These are phyloP conservation scores for Pythium plurisporium DNA, from an alignment of 352 stramenopile species.

Conservation along the genomic window DNA sequence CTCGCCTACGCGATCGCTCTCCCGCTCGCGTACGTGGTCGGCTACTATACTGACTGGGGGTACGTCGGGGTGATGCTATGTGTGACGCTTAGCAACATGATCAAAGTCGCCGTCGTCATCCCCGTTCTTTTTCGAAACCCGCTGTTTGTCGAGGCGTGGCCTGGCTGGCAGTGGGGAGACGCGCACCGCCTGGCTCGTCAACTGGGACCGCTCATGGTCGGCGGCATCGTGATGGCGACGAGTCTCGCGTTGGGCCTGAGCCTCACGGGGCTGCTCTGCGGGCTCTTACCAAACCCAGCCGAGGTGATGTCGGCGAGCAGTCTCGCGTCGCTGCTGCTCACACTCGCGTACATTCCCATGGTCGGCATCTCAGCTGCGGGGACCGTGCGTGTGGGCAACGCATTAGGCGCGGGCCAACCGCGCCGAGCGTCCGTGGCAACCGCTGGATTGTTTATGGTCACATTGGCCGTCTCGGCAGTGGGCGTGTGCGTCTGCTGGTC, in stretches of 20 bases:
- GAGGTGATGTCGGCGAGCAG: constrained; percentile 46
- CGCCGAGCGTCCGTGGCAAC: constrained; percentile 38
- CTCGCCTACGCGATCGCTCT: constrained; percentile 22
- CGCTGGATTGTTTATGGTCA: constrained; percentile 9
- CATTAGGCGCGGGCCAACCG: constrained; percentile 41
- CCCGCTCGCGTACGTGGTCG: constrained; percentile 28
- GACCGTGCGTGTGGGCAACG: constrained; percentile 58
- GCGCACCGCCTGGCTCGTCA: constrained; percentile 28
- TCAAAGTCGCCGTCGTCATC: constrained; percentile 40
- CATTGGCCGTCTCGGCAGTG: constrained; percentile 26
- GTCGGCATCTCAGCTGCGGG: constrained; percentile 44
- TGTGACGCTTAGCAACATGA: no score
- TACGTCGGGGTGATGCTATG: constrained; percentile 4
- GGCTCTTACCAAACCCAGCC: constrained; percentile 39
- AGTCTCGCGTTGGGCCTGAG: constrained; percentile 46
- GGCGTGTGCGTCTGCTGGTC: constrained; percentile 28
- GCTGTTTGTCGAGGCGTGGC: constrained; percentile 45
- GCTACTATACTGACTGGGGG: constrained; percentile 29
- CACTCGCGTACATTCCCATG: constrained; percentile 49
- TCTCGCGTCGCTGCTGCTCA: constrained; percentile 42
- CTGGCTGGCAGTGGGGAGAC: constrained; percentile 38
- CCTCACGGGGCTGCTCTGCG: constrained; percentile 37
- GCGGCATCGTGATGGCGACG: constrained; percentile 47
- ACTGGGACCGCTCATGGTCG: constrained; percentile 34
- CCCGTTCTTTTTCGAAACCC: constrained; percentile 40